A percentile compares a stretch with the other conserved stretches of the same genome.
phyloP scores from a whole-genome alignment of 148 eudicot genomes.

The Silene latifolia region DNA sequence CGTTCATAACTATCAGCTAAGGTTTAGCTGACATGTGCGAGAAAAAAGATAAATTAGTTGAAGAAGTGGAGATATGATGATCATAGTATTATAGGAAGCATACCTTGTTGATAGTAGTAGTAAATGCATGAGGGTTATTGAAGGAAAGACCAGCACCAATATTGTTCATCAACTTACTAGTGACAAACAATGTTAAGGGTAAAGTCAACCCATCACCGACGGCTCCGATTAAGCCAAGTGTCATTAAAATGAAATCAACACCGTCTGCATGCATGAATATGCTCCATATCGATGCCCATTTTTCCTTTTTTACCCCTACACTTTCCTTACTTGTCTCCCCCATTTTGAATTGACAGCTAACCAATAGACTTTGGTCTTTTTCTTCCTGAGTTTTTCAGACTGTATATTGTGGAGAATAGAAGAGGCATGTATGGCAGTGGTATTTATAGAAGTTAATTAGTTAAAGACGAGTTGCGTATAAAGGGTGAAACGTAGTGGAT shows the following conservation, averaged over 20 bases:
- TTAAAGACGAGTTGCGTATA: too few relatives aligned
- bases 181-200: conserved; percentile 43
- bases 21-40: too few relatives aligned
- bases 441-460: too few relatives aligned
- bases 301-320: conserved; percentile 17
- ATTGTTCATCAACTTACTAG: conserved; percentile 60
- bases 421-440: too few relatives aligned
- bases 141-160: conserved; percentile 38
- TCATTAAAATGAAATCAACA: conserved; percentile 55
- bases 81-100: not conserved
- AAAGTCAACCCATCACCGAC: conserved; percentile 61
- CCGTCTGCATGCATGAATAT: conserved; percentile 77
- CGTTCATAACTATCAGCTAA: too few relatives aligned
- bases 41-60: too few relatives aligned
- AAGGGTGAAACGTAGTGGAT: too few relatives aligned
- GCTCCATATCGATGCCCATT: conserved; percentile 46
- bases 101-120: conserved; percentile 53
- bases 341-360: not conserved
- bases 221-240: conserved; percentile 54
- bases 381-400: too few relatives aligned
- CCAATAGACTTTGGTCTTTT: too few relatives aligned
- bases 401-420: too few relatives aligned
- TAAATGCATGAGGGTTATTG: conserved; percentile 21
- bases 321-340: not conserved
- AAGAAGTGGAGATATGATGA: too few relatives aligned